These are phyloP conservation scores for Aspergillus bertholletiae DNA, from an alignment of 495 filamentous ascomycete genomes.

Conservation along the genomic window DNA sequence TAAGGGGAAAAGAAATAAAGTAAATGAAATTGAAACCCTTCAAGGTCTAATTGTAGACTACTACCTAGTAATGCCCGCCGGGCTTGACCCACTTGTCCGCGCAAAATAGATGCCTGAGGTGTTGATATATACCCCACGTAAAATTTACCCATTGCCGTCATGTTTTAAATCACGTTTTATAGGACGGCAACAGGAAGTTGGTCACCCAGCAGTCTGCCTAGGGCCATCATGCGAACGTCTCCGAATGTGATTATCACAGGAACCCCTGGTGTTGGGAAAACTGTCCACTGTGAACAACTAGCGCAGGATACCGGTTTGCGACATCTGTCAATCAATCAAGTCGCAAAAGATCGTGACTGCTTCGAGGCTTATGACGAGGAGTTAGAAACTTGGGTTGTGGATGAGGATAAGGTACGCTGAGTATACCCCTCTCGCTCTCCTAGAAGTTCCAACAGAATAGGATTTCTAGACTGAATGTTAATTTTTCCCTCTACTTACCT, in stretches of 20 bases:
- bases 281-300: slow-evolving; percentile 77
- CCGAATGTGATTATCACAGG: slow-evolving; percentile 96
- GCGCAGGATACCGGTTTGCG: slow-evolving; percentile 69
- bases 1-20: too few species aligned
- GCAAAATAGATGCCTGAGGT: slow-evolving; percentile 9
- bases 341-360: slow-evolving; percentile 81
- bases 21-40: not conserved
- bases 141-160: slow-evolving; percentile 4
- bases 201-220: not conserved
- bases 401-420: slow-evolving; percentile 83
- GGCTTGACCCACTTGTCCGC: too few species aligned
- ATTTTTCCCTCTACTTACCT: slow-evolving; percentile 11
- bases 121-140: not conserved
- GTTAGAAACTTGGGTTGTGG: slow-evolving; percentile 84
- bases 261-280: slow-evolving; percentile 94
- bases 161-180: not conserved
- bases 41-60: too few species aligned
- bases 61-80: too few species aligned
- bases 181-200: not conserved
- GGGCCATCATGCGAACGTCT: slow-evolving; percentile 46
- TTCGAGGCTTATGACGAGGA: slow-evolving; percentile 84
- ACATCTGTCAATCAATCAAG: slow-evolving; percentile 83
- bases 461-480: not conserved
- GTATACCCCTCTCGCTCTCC: not conserved
- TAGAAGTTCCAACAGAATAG: not conserved